Conservation (phyloP, 2,329 filamentous ascomycete genomes). For the Ophiostoma angusticollis region DNA sequence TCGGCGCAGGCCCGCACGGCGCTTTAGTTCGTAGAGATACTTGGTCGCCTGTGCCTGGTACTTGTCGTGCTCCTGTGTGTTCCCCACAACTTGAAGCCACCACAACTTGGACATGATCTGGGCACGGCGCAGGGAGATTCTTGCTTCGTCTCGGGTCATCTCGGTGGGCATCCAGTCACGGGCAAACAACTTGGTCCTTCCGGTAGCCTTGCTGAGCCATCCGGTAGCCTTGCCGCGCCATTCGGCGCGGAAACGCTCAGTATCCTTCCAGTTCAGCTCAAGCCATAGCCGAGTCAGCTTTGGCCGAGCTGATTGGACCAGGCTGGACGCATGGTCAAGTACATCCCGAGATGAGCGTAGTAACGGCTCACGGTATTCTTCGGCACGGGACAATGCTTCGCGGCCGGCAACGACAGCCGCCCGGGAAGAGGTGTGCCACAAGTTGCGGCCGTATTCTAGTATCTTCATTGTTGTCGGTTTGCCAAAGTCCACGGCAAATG, state of each 20-base stretch:
- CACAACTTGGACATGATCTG: constrained; percentile 14
- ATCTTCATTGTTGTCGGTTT: constrained; percentile 32
- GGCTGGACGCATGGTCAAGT: too few relatives aligned
- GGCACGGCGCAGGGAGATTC: constrained; percentile 7
- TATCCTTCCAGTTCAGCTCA: too few relatives aligned
- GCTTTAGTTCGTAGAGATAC: constrained; percentile 7
- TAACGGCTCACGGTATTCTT: too few relatives aligned
- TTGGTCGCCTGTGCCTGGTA: constrained; percentile 10
- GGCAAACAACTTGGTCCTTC: too few relatives aligned
- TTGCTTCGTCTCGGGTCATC: background rate
- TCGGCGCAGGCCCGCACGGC: too few relatives aligned
- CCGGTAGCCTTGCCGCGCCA: too few relatives aligned
- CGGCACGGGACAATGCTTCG: too few relatives aligned
- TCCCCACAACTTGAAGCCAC: constrained; percentile 14
- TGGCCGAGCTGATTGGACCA: too few relatives aligned
- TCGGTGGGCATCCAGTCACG: background rate
- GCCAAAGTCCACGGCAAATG: constrained; percentile 48
- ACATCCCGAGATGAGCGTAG: too few relatives aligned
- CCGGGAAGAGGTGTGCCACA: constrained; percentile 27
- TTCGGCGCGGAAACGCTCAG: too few relatives aligned
- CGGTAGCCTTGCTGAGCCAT: too few relatives aligned
- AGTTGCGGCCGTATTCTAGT: constrained; percentile 30
- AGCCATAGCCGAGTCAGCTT: too few relatives aligned
- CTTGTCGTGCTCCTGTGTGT: constrained; percentile 7
- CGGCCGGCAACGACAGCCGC: constrained; percentile 29